These are phyloP conservation scores for Colletotrichum chrysophilum DNA, from an alignment of 2,329 filamentous ascomycete genomes.

Conservation along the genomic window DNA sequence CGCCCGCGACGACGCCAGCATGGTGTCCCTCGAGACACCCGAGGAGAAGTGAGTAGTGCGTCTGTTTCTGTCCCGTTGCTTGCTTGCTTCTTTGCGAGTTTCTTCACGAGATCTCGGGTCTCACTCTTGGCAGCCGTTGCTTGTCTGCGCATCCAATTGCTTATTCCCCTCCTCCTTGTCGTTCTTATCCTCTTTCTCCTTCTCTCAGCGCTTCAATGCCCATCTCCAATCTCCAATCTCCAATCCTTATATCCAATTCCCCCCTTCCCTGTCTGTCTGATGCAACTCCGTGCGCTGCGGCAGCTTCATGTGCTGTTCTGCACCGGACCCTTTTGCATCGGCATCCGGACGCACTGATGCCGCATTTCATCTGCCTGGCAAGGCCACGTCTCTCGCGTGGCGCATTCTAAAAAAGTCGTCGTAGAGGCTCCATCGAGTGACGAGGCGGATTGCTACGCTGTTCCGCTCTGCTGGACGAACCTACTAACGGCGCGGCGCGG, in stretches of 20 bases:
- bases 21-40: background rate
- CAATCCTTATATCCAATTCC: background rate
- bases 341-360: slow-evolving; percentile 5
- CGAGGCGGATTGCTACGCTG: background rate
- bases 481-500: background rate
- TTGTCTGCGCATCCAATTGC: background rate
- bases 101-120: background rate
- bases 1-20: background rate
- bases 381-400: slow-evolving; percentile 9
- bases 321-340: background rate
- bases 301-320: background rate
- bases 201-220: background rate
- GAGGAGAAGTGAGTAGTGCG: background rate
- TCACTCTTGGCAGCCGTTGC: background rate
- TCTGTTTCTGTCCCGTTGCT: background rate
- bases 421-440: background rate
- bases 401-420: background rate
- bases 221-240: background rate
- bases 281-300: background rate
- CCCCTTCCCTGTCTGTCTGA: background rate
- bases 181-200: background rate
- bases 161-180: background rate
- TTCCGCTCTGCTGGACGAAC: background rate
- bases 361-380: background rate
- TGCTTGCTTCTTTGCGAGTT: background rate